A percentile compares a stretch with the other conserved stretches of the same genome.
These are phyloP conservation scores for Arachis monticola DNA, from an alignment of 331 rosid species.

Conservation along the genomic window DNA sequence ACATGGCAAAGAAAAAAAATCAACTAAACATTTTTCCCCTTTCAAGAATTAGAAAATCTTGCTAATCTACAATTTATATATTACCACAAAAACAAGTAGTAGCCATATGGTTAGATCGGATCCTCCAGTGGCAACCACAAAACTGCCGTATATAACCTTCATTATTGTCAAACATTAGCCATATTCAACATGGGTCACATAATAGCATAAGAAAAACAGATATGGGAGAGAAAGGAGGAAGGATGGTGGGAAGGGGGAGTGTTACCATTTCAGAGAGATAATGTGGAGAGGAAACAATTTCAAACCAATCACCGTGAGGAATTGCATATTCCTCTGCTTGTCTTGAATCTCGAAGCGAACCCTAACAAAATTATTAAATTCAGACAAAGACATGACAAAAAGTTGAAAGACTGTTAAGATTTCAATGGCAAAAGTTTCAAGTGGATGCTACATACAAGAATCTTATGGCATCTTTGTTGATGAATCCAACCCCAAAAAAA, in stretches of 20 bases:
- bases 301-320: conserved; percentile 90
- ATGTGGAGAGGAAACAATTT: conserved; percentile 81
- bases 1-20: neutral
- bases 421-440: conserved; percentile 31
- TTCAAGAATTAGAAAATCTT: conserved; percentile 21
- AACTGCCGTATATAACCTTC: conserved; percentile 79
- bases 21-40: neutral
- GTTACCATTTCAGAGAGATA: conserved; percentile 88
- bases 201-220: conserved; percentile 4
- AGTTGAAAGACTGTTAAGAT: conserved; percentile 17
- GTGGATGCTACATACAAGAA: conserved; percentile 69
- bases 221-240: conserved; percentile 34
- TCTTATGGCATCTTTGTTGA: conserved; percentile 72
- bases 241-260: too few species aligned
- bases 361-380: conserved; percentile 58
- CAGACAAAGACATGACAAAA: conserved; percentile 21
- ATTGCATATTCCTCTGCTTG: conserved; percentile 64
- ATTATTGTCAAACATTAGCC: conserved; percentile 31
- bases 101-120: conserved; percentile 78
- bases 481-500: conserved; percentile 92
- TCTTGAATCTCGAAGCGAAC: conserved; percentile 64
- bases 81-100: conserved; percentile 81
- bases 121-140: conserved; percentile 84
- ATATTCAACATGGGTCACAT: conserved; percentile 1
- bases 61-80: conserved; percentile 23